phyloP scores from a whole-genome alignment of 2,329 filamentous ascomycete species.

The Microdochium trichocladiopsis region DNA sequence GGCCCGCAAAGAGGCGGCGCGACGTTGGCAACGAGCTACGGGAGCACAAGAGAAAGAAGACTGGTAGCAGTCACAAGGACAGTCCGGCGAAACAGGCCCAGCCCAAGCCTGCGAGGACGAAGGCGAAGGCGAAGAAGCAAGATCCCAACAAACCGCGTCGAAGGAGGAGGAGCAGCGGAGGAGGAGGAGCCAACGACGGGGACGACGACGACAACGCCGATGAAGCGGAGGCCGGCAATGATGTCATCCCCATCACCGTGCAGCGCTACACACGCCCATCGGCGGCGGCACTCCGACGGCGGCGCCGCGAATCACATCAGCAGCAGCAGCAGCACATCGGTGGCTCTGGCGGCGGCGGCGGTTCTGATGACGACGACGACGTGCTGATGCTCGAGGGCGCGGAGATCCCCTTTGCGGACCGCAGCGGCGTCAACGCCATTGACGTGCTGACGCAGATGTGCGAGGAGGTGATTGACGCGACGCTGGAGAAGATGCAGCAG shows the following conservation, averaged over 20 bases:
- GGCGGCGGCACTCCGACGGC: slow-evolving; percentile 6
- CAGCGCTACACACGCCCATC: slow-evolving; percentile 46
- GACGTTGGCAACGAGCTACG: slow-evolving; percentile 13
- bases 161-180: slow-evolving; percentile 16
- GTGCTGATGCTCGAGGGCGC: slow-evolving; percentile 28
- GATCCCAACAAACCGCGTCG: slow-evolving; percentile 10
- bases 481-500: slow-evolving; percentile 39
- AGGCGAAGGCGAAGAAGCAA: slow-evolving; percentile 2
- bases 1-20: slow-evolving; percentile 20
- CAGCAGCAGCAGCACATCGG: slow-evolving; percentile 29
- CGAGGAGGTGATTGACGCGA: slow-evolving; percentile 49
- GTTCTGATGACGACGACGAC: slow-evolving; percentile 27
- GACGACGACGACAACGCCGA: background rate
- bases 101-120: slow-evolving; percentile 14
- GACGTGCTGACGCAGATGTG: slow-evolving; percentile 57
- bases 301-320: slow-evolving; percentile 13
- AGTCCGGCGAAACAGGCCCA: slow-evolving; percentile 37
- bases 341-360: slow-evolving; percentile 19
- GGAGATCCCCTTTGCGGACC: slow-evolving; percentile 46
- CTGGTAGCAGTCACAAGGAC: slow-evolving; percentile 16
- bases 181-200: slow-evolving; percentile 6
- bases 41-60: too few species aligned
- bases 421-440: slow-evolving; percentile 50
- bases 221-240: background rate
- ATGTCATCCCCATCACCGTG: slow-evolving; percentile 46